phyloP scores from a whole-genome alignment of 2,329 filamentous ascomycete species.

The Aspergillaceae sp. region DNA sequence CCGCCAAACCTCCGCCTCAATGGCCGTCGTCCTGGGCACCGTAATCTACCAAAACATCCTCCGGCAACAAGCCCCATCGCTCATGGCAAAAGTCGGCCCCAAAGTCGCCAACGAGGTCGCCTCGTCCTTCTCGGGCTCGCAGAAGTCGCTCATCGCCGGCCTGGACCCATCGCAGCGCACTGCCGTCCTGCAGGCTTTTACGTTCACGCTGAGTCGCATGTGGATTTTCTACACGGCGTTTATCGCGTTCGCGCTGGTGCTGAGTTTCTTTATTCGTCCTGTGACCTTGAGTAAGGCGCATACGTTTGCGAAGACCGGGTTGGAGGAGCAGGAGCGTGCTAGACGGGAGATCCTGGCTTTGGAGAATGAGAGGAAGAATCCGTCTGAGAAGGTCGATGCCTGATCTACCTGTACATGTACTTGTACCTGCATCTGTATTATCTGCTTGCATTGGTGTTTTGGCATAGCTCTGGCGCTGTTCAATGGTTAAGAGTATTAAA shows the following conservation, averaged over 20 bases:
- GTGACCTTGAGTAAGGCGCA: slow-evolving; percentile 34
- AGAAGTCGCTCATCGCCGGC: slow-evolving; percentile 24
- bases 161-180: slow-evolving; percentile 25
- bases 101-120: slow-evolving; percentile 17
- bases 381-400: background rate
- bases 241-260: slow-evolving; percentile 26
- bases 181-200: slow-evolving; percentile 36
- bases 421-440: too few species aligned
- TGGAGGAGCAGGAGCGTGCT: slow-evolving; percentile 37
- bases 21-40: slow-evolving; percentile 52
- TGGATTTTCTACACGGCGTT: slow-evolving; percentile 44
- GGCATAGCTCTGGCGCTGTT: background rate
- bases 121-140: slow-evolving; percentile 28
- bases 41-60: slow-evolving; percentile 39
- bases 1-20: slow-evolving; percentile 49
- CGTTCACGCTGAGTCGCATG: slow-evolving; percentile 37
- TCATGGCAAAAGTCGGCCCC: slow-evolving; percentile 22
- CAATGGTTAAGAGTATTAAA: background rate
- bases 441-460: background rate
- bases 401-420: background rate
- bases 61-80: slow-evolving; percentile 19
- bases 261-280: slow-evolving; percentile 33
- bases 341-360: slow-evolving; percentile 27
- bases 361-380: slow-evolving; percentile 29
- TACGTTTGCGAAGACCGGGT: slow-evolving; percentile 37